Evolutionary conservation across 164 flowering plant species (phyloP).

Genomic region (Buxus sempervirens): DNA sequence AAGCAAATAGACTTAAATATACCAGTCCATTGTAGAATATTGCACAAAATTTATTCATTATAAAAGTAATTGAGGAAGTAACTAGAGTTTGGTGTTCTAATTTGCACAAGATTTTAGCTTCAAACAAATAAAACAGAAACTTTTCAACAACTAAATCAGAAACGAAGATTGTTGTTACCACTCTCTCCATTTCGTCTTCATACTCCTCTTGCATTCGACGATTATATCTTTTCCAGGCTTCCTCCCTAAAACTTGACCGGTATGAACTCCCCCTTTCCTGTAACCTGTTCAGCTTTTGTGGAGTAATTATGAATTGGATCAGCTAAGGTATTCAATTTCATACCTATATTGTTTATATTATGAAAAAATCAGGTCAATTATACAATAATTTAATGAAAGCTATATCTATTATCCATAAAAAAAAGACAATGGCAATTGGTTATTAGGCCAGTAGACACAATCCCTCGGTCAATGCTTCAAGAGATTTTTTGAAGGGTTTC

Average conservation of each 20-base stretch:
- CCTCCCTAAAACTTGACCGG: conserved; percentile 69
- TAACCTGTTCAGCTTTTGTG: conserved; percentile 50
- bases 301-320: conserved; percentile 14
- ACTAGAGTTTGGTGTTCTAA: too few relatives aligned
- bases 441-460: too few relatives aligned
- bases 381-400: neutral
- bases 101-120: neutral
- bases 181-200: conserved; percentile 98
- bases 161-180: conserved; percentile 47
- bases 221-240: conserved; percentile 76
- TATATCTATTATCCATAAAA: neutral
- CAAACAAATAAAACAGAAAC: neutral
- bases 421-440: neutral
- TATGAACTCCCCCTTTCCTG: conserved; percentile 57
- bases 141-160: neutral
- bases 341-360: neutral
- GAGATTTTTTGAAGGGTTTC: too few relatives aligned
- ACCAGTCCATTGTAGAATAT: too few relatives aligned
- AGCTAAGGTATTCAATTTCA: conserved; percentile 6
- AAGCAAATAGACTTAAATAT: too few relatives aligned
- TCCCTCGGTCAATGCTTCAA: too few relatives aligned
- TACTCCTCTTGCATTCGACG: conserved; percentile 89
- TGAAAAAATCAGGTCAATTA: neutral
- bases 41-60: neutral
- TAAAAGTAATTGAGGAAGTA: too few relatives aligned